A percentile compares a stretch with the other conserved stretches of the same genome.
Conservation (phyloP, 1,284 basidiomycete species). For the Ceratobasidium sp. region DNA sequence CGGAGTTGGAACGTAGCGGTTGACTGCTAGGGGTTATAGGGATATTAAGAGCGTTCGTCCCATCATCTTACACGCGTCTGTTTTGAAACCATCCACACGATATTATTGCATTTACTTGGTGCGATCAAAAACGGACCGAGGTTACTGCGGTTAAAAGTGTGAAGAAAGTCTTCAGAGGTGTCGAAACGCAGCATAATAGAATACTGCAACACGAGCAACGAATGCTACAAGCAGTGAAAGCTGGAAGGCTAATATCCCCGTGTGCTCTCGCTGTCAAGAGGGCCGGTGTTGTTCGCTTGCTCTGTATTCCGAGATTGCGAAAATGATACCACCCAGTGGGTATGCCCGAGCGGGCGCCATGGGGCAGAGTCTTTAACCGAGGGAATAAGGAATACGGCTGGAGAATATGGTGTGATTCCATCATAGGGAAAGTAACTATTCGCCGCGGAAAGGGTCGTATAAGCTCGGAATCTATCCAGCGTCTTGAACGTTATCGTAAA, state of each 20-base stretch:
- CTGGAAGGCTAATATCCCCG: too few relatives aligned
- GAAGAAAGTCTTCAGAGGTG: conserved; percentile 6
- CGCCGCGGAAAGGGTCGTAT: not conserved
- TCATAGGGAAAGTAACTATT: not conserved
- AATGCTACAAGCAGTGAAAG: too few relatives aligned
- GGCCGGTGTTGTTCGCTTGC: conserved; percentile 9
- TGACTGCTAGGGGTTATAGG: not conserved
- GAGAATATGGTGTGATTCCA: conserved; percentile 13
- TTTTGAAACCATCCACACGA: not conserved
- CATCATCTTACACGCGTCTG: conserved; percentile 27
- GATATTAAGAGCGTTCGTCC: not conserved
- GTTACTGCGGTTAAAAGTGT: conserved; percentile 25
- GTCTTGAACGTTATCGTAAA: too few relatives aligned
- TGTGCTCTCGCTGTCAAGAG: not conserved
- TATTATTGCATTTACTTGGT: conserved; percentile 1
- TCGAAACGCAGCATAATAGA: not conserved
- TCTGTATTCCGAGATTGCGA: not conserved
- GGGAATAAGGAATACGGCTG: not conserved
- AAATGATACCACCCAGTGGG: not conserved
- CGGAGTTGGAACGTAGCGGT: not conserved
- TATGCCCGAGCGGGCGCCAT: conserved; percentile 2
- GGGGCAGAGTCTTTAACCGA: conserved; percentile 24
- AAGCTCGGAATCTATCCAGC: not conserved
- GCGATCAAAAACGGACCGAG: conserved; percentile 35
- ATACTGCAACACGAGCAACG: not conserved